phyloP scores from a whole-genome alignment of 2,329 filamentous ascomycete genomes.

The Pyrenophora tritici-repentis region DNA sequence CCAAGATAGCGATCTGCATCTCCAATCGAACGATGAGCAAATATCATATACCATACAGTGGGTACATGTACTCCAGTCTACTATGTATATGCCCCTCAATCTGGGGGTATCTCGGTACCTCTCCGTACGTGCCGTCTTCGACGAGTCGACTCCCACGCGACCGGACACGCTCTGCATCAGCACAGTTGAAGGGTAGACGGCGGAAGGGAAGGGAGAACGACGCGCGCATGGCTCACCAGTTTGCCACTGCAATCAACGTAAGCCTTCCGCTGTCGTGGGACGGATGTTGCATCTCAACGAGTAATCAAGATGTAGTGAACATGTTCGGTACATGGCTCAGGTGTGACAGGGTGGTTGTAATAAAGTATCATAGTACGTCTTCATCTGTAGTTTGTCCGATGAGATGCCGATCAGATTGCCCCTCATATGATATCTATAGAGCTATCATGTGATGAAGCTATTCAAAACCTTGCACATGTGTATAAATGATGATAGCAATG shows the following conservation, averaged over 20 bases:
- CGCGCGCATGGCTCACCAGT: not conserved
- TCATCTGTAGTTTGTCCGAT: constrained; percentile 15
- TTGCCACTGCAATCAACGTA: not conserved
- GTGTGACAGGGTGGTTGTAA: constrained; percentile 13
- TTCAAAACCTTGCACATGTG: not conserved
- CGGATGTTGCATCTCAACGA: constrained; percentile 1
- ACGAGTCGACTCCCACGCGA: not conserved
- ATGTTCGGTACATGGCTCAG: not conserved
- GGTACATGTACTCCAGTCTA: not conserved
- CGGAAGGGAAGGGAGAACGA: not conserved
- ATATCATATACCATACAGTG: no score
- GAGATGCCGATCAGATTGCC: constrained; percentile 16
- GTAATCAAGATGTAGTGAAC: not conserved
- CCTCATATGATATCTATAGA: constrained; percentile 17
- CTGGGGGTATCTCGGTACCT: not conserved
- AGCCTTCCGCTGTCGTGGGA: not conserved
- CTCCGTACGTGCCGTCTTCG: not conserved
- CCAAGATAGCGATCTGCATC: no score
- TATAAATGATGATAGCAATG: not conserved
- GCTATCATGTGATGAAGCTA: constrained; percentile 2
- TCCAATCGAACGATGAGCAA: no score
- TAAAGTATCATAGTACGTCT: constrained; percentile 14
- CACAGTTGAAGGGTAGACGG: not conserved
- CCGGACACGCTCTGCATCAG: no score
- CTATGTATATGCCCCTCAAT: not conserved